A percentile compares a stretch with the other conserved stretches of the same genome.
These are phyloP conservation scores for Aspergillus coremiiformis DNA, from an alignment of 495 filamentous ascomycete genomes.

Conservation along the genomic window DNA sequence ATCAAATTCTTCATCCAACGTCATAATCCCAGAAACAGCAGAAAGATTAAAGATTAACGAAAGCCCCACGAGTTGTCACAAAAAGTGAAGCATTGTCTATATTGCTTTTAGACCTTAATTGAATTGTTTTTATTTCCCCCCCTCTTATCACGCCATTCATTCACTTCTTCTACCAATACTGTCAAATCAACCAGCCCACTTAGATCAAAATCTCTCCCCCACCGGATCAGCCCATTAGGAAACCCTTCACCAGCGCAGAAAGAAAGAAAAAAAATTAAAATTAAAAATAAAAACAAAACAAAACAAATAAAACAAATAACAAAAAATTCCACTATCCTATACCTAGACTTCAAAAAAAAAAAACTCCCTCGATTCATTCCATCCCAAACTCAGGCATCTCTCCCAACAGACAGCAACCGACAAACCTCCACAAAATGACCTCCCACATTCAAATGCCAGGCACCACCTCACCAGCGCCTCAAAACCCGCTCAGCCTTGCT, in stretches of 20 bases:
- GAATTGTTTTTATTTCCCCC: background rate
- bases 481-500: conserved; percentile 1
- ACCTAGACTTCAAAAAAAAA: background rate
- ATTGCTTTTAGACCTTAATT: background rate
- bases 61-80: conserved; percentile 17
- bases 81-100: background rate
- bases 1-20: conserved; percentile 9
- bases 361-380: background rate
- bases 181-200: background rate
- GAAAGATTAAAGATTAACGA: conserved; percentile 1
- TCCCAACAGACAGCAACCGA: background rate
- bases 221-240: conserved; percentile 4
- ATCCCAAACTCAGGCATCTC: background rate
- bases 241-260: background rate
- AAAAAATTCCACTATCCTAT: background rate
- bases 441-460: background rate
- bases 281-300: too few relatives aligned
- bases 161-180: conserved; percentile 5
- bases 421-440: background rate
- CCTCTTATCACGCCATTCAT: conserved; percentile 3
- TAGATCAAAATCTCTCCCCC: background rate
- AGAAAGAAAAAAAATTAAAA: background rate
- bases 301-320: too few relatives aligned
- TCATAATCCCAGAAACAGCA: conserved; percentile 9
- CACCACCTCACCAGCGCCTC: conserved; percentile 4